Evolutionary conservation across 2,329 filamentous ascomycete species (phyloP).

Genomic region (Aureobasidium sp.): DNA sequence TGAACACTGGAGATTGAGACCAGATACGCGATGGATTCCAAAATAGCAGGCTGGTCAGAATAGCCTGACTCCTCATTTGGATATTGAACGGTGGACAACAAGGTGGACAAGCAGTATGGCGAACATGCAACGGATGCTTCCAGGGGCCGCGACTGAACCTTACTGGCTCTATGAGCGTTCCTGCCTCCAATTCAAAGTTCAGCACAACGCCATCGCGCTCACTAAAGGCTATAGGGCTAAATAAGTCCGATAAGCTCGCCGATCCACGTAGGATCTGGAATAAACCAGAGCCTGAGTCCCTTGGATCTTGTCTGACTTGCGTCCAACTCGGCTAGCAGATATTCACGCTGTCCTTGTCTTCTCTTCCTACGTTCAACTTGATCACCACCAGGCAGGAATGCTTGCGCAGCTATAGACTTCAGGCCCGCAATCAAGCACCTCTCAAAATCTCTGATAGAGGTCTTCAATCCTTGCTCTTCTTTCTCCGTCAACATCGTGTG

Average conservation of each 20-base stretch:
- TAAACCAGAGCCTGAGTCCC: not conserved
- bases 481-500: not conserved
- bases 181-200: not conserved
- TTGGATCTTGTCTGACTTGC: not conserved
- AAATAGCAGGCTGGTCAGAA: too few relatives aligned
- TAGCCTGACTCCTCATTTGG: too few relatives aligned
- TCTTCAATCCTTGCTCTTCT: not conserved
- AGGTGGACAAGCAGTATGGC: not conserved
- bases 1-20: too few relatives aligned
- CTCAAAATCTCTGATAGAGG: not conserved
- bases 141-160: constrained; percentile 1
- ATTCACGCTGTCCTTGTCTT: not conserved
- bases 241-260: not conserved
- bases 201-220: too few relatives aligned
- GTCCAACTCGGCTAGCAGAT: not conserved
- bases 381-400: not conserved
- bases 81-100: not conserved
- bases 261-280: not conserved
- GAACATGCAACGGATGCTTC: not conserved
- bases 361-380: not conserved
- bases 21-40: too few relatives aligned
- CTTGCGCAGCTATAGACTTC: not conserved
- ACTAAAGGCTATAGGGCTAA: too few relatives aligned
- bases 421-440: not conserved
- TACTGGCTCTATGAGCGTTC: not conserved